Conservation (phyloP, 495 filamentous ascomycete genomes). For the Penicillium odoratum region DNA sequence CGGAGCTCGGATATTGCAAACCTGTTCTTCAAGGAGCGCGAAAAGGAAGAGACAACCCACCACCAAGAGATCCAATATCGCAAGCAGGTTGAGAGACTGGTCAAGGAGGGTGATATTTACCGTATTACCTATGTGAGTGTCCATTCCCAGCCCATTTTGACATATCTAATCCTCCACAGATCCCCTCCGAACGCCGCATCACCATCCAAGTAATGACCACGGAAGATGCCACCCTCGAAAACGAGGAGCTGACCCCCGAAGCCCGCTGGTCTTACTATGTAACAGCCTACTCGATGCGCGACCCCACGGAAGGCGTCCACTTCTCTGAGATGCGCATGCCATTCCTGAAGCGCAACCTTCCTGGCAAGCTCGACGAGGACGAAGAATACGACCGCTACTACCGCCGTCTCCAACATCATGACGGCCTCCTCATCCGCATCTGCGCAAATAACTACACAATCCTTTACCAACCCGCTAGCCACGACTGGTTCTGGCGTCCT, state of each 20-base stretch:
- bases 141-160: background rate
- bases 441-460: constrained; percentile 81
- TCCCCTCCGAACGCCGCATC: constrained; percentile 57
- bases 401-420: constrained; percentile 61
- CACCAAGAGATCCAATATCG: constrained; percentile 81
- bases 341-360: constrained; percentile 74
- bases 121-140: constrained; percentile 75
- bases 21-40: constrained; percentile 77
- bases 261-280: constrained; percentile 90
- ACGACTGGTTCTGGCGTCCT: constrained; percentile 58
- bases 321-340: constrained; percentile 62
- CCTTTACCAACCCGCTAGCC: constrained; percentile 69
- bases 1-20: constrained; percentile 84
- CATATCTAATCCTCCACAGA: constrained; percentile 37
- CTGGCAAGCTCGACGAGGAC: constrained; percentile 51
- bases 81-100: constrained; percentile 80
- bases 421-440: constrained; percentile 76
- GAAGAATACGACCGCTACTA: constrained; percentile 50
- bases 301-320: constrained; percentile 83
- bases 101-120: constrained; percentile 89
- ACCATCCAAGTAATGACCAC: constrained; percentile 70
- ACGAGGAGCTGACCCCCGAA: constrained; percentile 55
- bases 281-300: constrained; percentile 81
- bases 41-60: constrained; percentile 77
- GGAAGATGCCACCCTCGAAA: constrained; percentile 78